Evolutionary conservation across 768 basidiomycete species (phyloP).

Genomic region (Russula emetica): DNA sequence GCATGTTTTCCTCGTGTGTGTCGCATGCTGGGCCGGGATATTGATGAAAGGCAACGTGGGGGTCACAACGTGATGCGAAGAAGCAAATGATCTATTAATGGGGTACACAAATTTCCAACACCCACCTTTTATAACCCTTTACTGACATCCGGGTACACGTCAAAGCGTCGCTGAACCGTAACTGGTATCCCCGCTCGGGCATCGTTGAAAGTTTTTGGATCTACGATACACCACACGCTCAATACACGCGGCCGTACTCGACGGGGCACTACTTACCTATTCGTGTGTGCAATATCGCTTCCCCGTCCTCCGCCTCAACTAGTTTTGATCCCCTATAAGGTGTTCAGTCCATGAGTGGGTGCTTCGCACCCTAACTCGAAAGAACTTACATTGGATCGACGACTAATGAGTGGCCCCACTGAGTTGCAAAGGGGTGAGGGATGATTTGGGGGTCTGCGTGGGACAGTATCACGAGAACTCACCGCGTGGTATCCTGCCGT

Average conservation of each 20-base stretch:
- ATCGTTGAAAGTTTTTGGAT: conserved; percentile 56
- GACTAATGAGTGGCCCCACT: conserved; percentile 91
- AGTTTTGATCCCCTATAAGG: conserved; percentile 64
- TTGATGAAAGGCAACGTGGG: conserved; percentile 3
- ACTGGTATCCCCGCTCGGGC: conserved; percentile 86
- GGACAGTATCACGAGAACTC: conserved; percentile 31
- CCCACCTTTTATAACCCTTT: conserved; percentile 27
- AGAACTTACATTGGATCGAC: conserved; percentile 78
- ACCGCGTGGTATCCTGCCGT: conserved; percentile 86
- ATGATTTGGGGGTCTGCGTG: not conserved
- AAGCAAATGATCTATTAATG: not conserved
- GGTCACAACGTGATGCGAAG: not conserved
- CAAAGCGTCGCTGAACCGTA: conserved; percentile 86
- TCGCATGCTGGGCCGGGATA: not conserved
- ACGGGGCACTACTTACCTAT: conserved; percentile 57
- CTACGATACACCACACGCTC: conserved; percentile 38
- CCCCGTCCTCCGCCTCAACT: conserved; percentile 67
- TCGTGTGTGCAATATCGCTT: conserved; percentile 72
- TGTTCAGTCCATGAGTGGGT: not conserved
- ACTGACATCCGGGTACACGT: conserved; percentile 81
- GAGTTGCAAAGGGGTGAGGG: not conserved
- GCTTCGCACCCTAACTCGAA: conserved; percentile 12
- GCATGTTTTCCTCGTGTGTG: not conserved
- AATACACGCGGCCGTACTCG: not conserved
- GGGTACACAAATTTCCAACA: conserved; percentile 5